Evolutionary conservation across 202 grass and related monocot species (phyloP).

Genomic region (Eragrostis tef): DNA sequence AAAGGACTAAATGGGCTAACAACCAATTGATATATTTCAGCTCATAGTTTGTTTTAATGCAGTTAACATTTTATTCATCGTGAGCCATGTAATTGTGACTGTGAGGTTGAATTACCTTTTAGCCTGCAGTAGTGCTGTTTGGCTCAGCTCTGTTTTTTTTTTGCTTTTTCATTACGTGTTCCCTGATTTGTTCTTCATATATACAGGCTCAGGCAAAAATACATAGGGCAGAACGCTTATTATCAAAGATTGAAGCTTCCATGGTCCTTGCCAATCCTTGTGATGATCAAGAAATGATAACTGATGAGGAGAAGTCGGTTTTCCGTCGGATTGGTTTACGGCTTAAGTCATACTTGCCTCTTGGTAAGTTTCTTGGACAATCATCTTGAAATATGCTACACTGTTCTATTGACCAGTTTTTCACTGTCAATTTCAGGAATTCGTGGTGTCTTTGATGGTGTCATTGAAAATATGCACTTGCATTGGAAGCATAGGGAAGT

Average conservation of each 20-base stretch:
- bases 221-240: conserved; percentile 77
- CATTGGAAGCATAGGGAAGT: conserved; percentile 98
- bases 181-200: conserved; percentile 37
- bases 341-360: conserved; percentile 86
- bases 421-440: conserved; percentile 60
- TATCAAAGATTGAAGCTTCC: conserved; percentile 87
- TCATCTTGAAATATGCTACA: conserved; percentile 13
- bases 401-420: conserved; percentile 23
- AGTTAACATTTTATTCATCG: neutral
- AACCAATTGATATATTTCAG: conserved; percentile 8
- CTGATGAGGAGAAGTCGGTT: conserved; percentile 89
- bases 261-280: conserved; percentile 77
- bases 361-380: conserved; percentile 65
- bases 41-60: neutral
- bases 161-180: conserved; percentile 31
- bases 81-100: conserved; percentile 4
- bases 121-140: neutral
- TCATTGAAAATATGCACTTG: conserved; percentile 99
- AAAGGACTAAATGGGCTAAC: neutral
- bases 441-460: conserved; percentile 93
- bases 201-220: conserved; percentile 85
- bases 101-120: conserved; percentile 14
- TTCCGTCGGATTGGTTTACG: conserved; percentile 93
- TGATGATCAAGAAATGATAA: conserved; percentile 94
- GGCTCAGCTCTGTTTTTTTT: neutral